Conservation (phyloP, 768 basidiomycete genomes). For the Trametes elegans region DNA sequence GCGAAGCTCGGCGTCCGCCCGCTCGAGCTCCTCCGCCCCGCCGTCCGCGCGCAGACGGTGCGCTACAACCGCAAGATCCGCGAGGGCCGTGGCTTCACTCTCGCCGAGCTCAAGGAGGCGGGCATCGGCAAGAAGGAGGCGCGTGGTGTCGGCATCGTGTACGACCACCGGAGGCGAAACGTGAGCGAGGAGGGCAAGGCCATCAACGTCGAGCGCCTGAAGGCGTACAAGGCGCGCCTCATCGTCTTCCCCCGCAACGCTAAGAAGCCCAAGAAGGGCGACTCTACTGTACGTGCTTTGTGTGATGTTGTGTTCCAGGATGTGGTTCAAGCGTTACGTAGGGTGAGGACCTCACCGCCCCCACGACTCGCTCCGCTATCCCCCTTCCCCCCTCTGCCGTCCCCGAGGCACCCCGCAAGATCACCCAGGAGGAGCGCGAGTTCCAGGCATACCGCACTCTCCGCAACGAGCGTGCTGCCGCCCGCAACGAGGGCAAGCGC, state of each 20-base stretch:
- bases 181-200: constrained; percentile 95
- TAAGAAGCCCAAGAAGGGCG: constrained; percentile 93
- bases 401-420: constrained; percentile 88
- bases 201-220: constrained; percentile 90
- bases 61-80: constrained; percentile 98
- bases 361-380: constrained; percentile 66
- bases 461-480: constrained; percentile 77
- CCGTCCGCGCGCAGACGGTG: constrained; percentile 93
- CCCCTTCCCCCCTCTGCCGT: constrained; percentile 66
- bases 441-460: constrained; percentile 89
- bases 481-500: constrained; percentile 84
- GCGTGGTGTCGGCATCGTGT: constrained; percentile 86
- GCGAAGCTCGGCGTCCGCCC: constrained; percentile 90
- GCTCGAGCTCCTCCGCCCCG: constrained; percentile 88
- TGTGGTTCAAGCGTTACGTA: constrained; percentile 32
- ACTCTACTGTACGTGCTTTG: constrained; percentile 69
- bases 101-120: constrained; percentile 92
- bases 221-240: constrained; percentile 88
- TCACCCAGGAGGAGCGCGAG: constrained; percentile 85
- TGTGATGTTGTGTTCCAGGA: background rate
- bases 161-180: constrained; percentile 97
- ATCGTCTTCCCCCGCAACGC: constrained; percentile 98
- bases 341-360: constrained; percentile 80
- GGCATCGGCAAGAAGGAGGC: constrained; percentile 95
- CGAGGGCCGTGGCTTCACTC: constrained; percentile 95